Conservation (phyloP, 305 asterid species). For the Fraxinus greggii region DNA sequence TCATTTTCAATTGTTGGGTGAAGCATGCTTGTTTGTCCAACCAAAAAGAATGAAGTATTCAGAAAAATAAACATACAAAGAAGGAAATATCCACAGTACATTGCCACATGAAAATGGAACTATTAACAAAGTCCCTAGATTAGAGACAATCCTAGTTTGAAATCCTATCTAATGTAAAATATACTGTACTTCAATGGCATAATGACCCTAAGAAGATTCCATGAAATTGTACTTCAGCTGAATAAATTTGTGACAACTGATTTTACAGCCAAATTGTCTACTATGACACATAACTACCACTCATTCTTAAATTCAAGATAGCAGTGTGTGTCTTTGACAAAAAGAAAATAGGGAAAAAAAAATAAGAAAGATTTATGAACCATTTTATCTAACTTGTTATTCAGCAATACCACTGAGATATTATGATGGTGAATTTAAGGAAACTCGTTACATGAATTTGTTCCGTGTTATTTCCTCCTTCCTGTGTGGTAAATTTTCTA, state of each 20-base stretch:
- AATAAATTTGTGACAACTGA: background rate
- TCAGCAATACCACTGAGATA: background rate
- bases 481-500: background rate
- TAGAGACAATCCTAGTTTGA: background rate
- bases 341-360: background rate
- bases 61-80: background rate
- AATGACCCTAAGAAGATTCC: background rate
- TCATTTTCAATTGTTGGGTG: background rate
- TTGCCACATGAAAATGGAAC: background rate
- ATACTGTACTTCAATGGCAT: background rate
- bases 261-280: background rate
- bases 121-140: background rate
- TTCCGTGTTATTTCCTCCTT: background rate
- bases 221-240: background rate
- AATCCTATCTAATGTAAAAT: background rate
- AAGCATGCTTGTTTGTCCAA: background rate
- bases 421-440: background rate
- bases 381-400: background rate
- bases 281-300: background rate
- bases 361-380: background rate
- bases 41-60: background rate
- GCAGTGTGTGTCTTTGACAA: background rate
- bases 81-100: background rate
- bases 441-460: conserved; percentile 1
- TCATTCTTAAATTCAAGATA: background rate